These are phyloP conservation scores for Pichia sp. DNA, from an alignment of 1,139 yeast species.

Conservation along the genomic window DNA sequence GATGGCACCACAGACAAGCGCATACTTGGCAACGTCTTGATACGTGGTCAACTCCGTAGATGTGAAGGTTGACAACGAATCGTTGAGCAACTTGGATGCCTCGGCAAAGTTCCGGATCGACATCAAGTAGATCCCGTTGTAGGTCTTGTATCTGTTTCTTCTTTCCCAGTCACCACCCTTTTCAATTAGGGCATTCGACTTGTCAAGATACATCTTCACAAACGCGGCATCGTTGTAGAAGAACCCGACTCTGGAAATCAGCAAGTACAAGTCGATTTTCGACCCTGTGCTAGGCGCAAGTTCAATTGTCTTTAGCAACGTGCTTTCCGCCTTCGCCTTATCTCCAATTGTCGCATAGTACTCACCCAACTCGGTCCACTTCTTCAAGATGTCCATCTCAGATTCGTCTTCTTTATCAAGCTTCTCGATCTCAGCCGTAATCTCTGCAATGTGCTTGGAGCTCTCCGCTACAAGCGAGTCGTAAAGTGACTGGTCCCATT, in stretches of 20 bases:
- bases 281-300: constrained; percentile 83
- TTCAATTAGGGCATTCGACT: constrained; percentile 71
- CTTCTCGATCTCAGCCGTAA: constrained; percentile 61
- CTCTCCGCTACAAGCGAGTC: constrained; percentile 49
- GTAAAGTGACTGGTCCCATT: constrained; percentile 59
- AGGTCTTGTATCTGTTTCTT: constrained; percentile 89
- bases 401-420: constrained; percentile 90
- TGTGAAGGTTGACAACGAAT: constrained; percentile 91
- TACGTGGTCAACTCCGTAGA: constrained; percentile 89
- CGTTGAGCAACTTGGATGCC: constrained; percentile 79
- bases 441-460: constrained; percentile 47
- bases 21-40: constrained; percentile 85
- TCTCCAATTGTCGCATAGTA: constrained; percentile 85
- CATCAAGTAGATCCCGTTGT: constrained; percentile 76
- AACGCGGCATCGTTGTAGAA: constrained; percentile 75
- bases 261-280: constrained; percentile 79
- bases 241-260: constrained; percentile 81
- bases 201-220: constrained; percentile 70
- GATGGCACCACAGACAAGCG: constrained; percentile 81
- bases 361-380: constrained; percentile 79
- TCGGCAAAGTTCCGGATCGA: constrained; percentile 83
- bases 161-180: constrained; percentile 99
- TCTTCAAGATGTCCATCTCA: constrained; percentile 72
- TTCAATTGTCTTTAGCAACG: constrained; percentile 71
- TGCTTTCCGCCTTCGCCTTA: constrained; percentile 63